Evolutionary conservation across 2,329 filamentous ascomycete species (phyloP), one percentile per base, ranked within the genome.

Genomic region (Geosmithia flava): DNA sequence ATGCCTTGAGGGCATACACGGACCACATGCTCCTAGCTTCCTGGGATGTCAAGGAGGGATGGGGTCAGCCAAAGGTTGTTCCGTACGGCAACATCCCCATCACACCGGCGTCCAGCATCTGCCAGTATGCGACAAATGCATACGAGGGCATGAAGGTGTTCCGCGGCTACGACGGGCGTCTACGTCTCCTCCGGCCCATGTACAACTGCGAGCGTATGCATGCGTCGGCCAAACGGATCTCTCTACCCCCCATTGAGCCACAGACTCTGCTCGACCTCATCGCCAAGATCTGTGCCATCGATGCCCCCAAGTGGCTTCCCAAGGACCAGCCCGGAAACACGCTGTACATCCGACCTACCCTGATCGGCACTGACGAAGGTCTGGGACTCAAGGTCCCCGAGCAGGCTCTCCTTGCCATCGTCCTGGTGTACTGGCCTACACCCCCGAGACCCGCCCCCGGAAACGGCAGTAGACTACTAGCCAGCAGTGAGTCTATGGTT

Each of bases 101-200:
- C 58, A 85, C 87, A 70, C 88, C 88, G 37, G 90, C 84, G 3
- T 85, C 87, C 15, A 86, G 81, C 3, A 81, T 82, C 52, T 75
- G 95, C 51, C 88, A 95, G 73, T 94, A 94, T 67, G 88, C 87
- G 11, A 94, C 87, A 44, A 85, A 91, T 66, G 94, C 88, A 65
- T 95, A 94, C 68, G 88, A 95, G 68, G 88, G 88, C 13, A 67
- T 77, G 57, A 95, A 94, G 67, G 78, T 80, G 47, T 94, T 88
- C 73, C 81, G 88, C 46, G 88, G 88, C 49, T 76, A 76, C 54
- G 85, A 91, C 62, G 83, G 82, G 57, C 77, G 76, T 57, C 74
- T 90, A 48, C 81, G 86, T 50, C 69, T 90, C 49, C 91, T 91
- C 75, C 80, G 86, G n/a, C 83, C 85, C 0, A 70, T 81, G 55